Percentiles rank a stretch among this genome's conserved stretches.
phyloP scores from a whole-genome alignment of 2,329 filamentous ascomycete genomes.

The Dendrostoma leiphaemia region DNA sequence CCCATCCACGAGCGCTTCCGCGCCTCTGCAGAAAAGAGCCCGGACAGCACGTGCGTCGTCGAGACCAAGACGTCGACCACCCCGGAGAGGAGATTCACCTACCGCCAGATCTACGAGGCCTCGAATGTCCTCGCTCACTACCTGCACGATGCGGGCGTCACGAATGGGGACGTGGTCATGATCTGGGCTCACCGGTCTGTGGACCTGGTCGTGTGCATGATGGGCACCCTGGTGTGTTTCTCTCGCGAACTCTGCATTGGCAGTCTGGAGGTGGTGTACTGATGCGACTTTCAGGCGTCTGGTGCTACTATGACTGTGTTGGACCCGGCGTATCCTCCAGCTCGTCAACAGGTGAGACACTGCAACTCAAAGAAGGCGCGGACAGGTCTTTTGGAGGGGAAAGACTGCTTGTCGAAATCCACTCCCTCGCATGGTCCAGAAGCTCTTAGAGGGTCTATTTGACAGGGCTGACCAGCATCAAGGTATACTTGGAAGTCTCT shows the following conservation, averaged over 20 bases:
- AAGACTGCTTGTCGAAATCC: neutral
- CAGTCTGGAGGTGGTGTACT: neutral
- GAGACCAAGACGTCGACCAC: conserved; percentile 47
- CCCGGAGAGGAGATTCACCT: conserved; percentile 70
- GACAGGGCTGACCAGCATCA: neutral
- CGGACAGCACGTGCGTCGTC: conserved; percentile 53
- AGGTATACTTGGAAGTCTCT: conserved; percentile 69
- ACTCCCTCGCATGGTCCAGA: neutral
- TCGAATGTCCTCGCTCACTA: conserved; percentile 80
- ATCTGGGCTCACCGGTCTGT: conserved; percentile 84
- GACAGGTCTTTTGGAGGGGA: neutral
- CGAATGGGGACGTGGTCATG: conserved; percentile 87
- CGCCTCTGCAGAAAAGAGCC: conserved; percentile 64
- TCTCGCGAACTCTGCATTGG: neutral
- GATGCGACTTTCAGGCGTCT: conserved; percentile 39
- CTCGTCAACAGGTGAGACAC: conserved; percentile 58
- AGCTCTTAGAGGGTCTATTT: neutral
- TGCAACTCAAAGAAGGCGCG: neutral
- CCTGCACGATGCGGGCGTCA: conserved; percentile 69
- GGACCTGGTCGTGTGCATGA: conserved; percentile 64
- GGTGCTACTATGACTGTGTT: conserved; percentile 66
- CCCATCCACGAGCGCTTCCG: conserved; percentile 71
- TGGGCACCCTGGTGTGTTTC: conserved; percentile 56
- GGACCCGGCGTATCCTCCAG: conserved; percentile 80
- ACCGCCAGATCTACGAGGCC: conserved; percentile 81